A percentile compares a stretch with the other conserved stretches of the same genome.
phyloP scores from a whole-genome alignment of 345 rosid genomes.

The Trapa bicornis region DNA sequence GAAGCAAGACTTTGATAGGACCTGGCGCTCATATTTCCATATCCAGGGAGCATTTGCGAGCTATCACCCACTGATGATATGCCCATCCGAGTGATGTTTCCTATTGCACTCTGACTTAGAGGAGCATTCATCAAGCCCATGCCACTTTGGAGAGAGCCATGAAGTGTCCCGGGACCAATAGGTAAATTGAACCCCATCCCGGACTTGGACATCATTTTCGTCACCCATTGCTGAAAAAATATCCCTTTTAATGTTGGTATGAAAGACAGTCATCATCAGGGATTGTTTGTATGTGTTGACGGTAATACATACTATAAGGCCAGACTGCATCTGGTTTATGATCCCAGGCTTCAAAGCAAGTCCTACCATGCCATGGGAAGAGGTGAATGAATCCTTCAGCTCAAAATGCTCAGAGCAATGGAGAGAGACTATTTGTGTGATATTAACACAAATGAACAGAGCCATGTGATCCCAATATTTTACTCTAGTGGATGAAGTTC shows the following conservation, averaged over 20 bases:
- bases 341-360: conserved; percentile 80
- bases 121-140: conserved; percentile 21
- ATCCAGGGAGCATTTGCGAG: conserved; percentile 22
- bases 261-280: neutral
- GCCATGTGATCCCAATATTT: neutral
- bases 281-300: conserved; percentile 3
- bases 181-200: conserved; percentile 33
- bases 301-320: conserved; percentile 32
- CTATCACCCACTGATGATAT: conserved; percentile 20
- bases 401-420: neutral
- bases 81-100: conserved; percentile 26
- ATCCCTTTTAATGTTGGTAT: conserved; percentile 9
- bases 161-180: conserved; percentile 26
- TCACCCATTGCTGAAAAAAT: conserved; percentile 35
- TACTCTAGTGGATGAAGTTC: no score
- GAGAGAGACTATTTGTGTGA: neutral
- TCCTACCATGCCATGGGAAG: conserved; percentile 31
- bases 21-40: conserved; percentile 16
- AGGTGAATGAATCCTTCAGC: neutral
- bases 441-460: neutral
- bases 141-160: conserved; percentile 32
- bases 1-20: conserved; percentile 18
- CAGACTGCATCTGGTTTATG: conserved; percentile 53
- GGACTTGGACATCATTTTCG: conserved; percentile 51
- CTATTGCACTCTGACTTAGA: conserved; percentile 26